Evolutionary conservation across 163 green algal genomes (phyloP), one percentile per base, ranked within the genome.

Genomic region (Scenedesmus sp.): DNA sequence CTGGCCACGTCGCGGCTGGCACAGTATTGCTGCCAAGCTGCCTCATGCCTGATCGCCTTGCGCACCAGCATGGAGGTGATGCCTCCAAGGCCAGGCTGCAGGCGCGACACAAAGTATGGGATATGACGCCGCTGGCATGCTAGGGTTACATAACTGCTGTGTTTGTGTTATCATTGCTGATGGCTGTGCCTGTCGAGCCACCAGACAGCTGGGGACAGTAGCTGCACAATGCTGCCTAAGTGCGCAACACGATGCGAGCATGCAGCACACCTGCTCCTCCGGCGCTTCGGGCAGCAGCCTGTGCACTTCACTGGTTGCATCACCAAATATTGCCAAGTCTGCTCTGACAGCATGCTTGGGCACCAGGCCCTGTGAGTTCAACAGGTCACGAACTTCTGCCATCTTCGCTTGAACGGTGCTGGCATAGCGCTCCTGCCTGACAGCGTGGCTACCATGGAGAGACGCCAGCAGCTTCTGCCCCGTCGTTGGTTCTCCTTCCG

Each of bases 31-130:
- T 85, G 61, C 61, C 81, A 88, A 4, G 82, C 51, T 40, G 88
- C 88, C 30, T 83, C 81, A 61, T 92, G 88, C 59, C 81, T 65
- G 16, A 70, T 20, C 20, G 88, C 81, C 24, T 87, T 88, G 81
- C 35, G 51, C 20, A 42, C 33, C 13, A 89, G 81, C 88, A 92
- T 92, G 44, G 80, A 42, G 5, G 49, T 37, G 20, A 91, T 59
- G 35, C 87, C 87, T 40, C 30, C 81, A 43, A 86, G 42, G 30
- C 81, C n/a, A 44, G 81, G 81, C 81, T 86, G 81, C 43, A 37
- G 22, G n/a, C 78, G 33, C 20, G 22, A 84, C 78, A 56, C 22
- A 84, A 4, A 22, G 81, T 12, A 30, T 22, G 10, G 43, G 9
- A 59, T 53, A 33, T 35, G 40, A 42, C 15, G 40, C 4, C 40